Evolutionary conservation across 2,329 filamentous ascomycete genomes (phyloP), one percentile per base, ranked within the genome.

Genomic region (Calonectria pseudoturangicola): DNA sequence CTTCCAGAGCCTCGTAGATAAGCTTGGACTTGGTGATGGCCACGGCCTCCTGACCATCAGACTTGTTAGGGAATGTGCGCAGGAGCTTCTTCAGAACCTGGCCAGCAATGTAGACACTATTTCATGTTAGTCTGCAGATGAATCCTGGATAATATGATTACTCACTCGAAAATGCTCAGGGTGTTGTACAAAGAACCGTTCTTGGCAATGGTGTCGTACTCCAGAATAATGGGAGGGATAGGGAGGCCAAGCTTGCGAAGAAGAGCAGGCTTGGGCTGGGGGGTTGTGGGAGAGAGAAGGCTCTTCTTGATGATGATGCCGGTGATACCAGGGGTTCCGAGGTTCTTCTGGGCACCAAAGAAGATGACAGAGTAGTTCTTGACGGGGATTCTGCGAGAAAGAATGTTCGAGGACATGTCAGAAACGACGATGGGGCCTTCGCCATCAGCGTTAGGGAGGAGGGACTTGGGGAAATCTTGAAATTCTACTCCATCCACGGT

Each of bases 101-200:
- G n/a, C 95, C 95, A 18, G 95, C 94, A 67, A 98, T 91, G 87
- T 93, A 98, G 45, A 98, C 94, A 83, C 96, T 91, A 66, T 51
- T 27, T 21, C 15, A 79, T 54, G 79, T 76, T 41, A 69, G 56
- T 16, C 16, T 58, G 28, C 13, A 12, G 16, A 7, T 25, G 5
- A 50, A 18, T 41, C 5, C 4, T 3, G 8, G 15, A 39, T 18
- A 30, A n/a, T 2, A 41, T 1, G 4, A 39, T 7, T 28, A 85
- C 89, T 81, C 83, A 92, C 90, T 91, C 96, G 80, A 98, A 98
- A 80, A 98, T 98, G 80, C 95, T 96, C 13, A 98, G 87, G 0
- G 96, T 98, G 85, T 98, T 98, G 87, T 98, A 98, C 33, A 98
- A 89, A 78, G 94, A 97, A 87, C 98, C 97, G 86, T 97, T 97